Evolutionary conservation across 768 basidiomycete species (phyloP).

Genomic region (Pholiota conissans): DNA sequence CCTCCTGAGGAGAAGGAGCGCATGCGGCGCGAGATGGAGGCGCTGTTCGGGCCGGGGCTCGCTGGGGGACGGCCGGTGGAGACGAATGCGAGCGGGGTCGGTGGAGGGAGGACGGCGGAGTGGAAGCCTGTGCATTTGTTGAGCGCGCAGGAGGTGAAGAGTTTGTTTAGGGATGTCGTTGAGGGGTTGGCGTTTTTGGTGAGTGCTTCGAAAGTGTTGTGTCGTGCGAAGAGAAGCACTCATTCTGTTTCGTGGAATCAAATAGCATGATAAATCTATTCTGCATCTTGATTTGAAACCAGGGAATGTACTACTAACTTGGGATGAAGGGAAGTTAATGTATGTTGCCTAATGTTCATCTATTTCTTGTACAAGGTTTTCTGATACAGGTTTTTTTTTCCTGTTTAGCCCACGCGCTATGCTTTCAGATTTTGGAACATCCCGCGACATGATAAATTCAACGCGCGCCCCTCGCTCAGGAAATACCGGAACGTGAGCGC

Average conservation of each 20-base stretch:
- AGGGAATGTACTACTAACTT: conserved; percentile 89
- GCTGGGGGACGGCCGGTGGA: not conserved
- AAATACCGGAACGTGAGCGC: conserved; percentile 91
- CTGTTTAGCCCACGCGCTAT: conserved; percentile 79
- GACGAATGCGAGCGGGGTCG: conserved; percentile 13
- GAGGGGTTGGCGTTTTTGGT: conserved; percentile 89
- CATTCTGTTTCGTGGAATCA: conserved; percentile 8
- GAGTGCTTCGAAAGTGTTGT: conserved; percentile 23
- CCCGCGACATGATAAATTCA: conserved; percentile 82
- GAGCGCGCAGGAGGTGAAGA: conserved; percentile 80
- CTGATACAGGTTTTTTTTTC: not conserved
- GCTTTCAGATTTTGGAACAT: conserved; percentile 95
- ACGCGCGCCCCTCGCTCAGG: conserved; percentile 68
- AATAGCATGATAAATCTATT: conserved; percentile 79
- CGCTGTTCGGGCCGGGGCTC: conserved; percentile 1
- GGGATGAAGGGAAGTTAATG: conserved; percentile 86
- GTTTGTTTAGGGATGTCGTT: conserved; percentile 81
- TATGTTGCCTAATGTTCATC: conserved; percentile 31
- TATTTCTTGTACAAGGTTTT: not conserved
- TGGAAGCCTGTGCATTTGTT: conserved; percentile 83
- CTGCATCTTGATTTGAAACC: conserved; percentile 94
- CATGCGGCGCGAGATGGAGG: conserved; percentile 52
- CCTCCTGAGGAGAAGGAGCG: conserved; percentile 63
- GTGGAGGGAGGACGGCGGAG: conserved; percentile 13
- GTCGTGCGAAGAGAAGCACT: no score